phyloP scores from a whole-genome alignment of 1,284 basidiomycete genomes.

The Cystobasidium sp. region DNA sequence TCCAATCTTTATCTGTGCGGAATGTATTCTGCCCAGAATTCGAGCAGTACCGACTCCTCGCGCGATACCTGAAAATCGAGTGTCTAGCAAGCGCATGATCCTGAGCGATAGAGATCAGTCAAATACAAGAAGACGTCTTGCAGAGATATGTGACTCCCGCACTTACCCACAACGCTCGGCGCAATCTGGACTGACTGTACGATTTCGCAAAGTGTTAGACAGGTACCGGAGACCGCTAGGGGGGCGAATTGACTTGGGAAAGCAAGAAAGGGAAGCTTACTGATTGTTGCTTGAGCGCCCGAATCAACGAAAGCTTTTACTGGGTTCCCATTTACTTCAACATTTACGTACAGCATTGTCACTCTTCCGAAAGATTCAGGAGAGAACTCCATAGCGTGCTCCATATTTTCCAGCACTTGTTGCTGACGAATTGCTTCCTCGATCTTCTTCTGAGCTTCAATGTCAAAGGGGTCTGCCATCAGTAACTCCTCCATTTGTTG shows the following conservation, averaged over 20 bases:
- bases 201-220: slow-evolving; percentile 21
- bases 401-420: slow-evolving; percentile 86
- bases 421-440: slow-evolving; percentile 92
- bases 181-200: slow-evolving; percentile 86
- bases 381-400: slow-evolving; percentile 74
- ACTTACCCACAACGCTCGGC: slow-evolving; percentile 87
- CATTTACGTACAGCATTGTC: slow-evolving; percentile 83
- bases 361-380: slow-evolving; percentile 94
- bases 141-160: not conserved
- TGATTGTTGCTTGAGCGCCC: slow-evolving; percentile 95
- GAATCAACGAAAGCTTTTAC: slow-evolving; percentile 98
- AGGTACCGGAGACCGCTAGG: not conserved
- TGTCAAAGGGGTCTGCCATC: slow-evolving; percentile 81
- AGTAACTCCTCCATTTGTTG: slow-evolving; percentile 50
- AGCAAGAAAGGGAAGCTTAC: slow-evolving; percentile 61
- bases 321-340: slow-evolving; percentile 87
- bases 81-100: slow-evolving; percentile 91
- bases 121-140: not conserved
- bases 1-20: slow-evolving; percentile 85
- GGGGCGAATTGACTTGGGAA: not conserved
- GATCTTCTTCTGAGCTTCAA: slow-evolving; percentile 87
- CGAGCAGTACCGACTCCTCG: slow-evolving; percentile 94
- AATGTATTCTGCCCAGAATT: slow-evolving; percentile 92
- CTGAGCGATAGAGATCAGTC: slow-evolving; percentile 57
- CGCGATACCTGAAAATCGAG: slow-evolving; percentile 84